Conservation (phyloP, 257 asterid species). For the Fraxinus excelsior region DNA sequence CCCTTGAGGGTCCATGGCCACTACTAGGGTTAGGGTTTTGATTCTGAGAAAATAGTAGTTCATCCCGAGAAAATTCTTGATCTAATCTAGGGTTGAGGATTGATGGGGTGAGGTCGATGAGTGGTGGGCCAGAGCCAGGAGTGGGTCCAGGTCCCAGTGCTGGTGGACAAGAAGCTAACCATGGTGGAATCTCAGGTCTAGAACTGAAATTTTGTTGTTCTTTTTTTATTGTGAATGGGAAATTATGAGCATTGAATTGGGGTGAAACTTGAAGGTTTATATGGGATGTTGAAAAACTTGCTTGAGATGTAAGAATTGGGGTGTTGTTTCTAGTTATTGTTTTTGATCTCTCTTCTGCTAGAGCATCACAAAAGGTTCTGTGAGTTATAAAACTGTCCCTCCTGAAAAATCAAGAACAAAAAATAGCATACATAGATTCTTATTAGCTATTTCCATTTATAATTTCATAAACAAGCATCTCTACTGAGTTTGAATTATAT, state of each 20-base stretch:
- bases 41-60: constrained; percentile 25
- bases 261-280: constrained; percentile 39
- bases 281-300: constrained; percentile 41
- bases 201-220: constrained; percentile 63
- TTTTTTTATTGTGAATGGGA: constrained; percentile 56
- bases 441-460: constrained; percentile 2
- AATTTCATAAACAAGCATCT: no score
- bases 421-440: not conserved
- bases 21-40: constrained; percentile 67
- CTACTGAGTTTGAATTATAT: no score
- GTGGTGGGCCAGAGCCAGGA: constrained; percentile 10
- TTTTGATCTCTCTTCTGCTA: constrained; percentile 80
- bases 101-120: constrained; percentile 43
- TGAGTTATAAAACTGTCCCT: constrained; percentile 95
- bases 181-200: constrained; percentile 62
- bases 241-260: constrained; percentile 42
- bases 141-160: constrained; percentile 36
- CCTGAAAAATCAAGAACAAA: constrained; percentile 40
- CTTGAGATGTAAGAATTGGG: constrained; percentile 29
- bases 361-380: constrained; percentile 91
- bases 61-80: constrained; percentile 39
- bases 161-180: constrained; percentile 51
- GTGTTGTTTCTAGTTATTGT: constrained; percentile 30
- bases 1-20: constrained; percentile 25
- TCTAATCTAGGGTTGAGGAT: constrained; percentile 24